Conservation (phyloP, 73 alveolate genomes). For the Tetrahymena borealis region DNA sequence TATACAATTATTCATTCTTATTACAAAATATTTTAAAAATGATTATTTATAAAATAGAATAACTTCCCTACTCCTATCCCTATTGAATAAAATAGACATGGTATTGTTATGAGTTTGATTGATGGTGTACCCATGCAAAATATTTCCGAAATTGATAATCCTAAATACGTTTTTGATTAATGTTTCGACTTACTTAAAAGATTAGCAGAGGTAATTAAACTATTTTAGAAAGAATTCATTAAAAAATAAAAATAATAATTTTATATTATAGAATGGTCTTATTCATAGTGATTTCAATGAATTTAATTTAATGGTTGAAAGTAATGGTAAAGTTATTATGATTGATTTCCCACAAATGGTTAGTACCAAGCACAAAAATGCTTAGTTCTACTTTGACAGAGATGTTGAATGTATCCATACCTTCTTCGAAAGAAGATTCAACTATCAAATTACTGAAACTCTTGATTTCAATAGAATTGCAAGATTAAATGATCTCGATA, state of each 20-base stretch:
- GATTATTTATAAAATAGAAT: slow-evolving; percentile 1
- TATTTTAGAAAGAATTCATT: not conserved
- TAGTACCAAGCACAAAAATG: slow-evolving; percentile 75
- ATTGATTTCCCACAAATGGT: slow-evolving; percentile 97
- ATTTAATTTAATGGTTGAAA: slow-evolving; percentile 79
- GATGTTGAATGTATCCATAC: slow-evolving; percentile 89
- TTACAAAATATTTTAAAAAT: not conserved
- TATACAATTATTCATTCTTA: slow-evolving; percentile 25
- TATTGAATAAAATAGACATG: slow-evolving; percentile 43
- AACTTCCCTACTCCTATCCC: slow-evolving; percentile 21
- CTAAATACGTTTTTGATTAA: slow-evolving; percentile 15
- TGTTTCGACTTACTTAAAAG: not conserved
- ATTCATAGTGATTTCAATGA: slow-evolving; percentile 97
- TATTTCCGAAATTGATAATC: slow-evolving; percentile 10
- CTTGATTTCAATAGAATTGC: slow-evolving; percentile 10
- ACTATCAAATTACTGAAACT: not conserved
- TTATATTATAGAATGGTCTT: slow-evolving; percentile 56
- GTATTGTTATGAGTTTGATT: slow-evolving; percentile 29
- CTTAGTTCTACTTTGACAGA: slow-evolving; percentile 67
- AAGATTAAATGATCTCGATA: slow-evolving; percentile 6
- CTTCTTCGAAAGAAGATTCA: slow-evolving; percentile 73
- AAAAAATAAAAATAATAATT: not conserved
- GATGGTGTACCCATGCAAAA: slow-evolving; percentile 22
- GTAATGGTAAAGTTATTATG: slow-evolving; percentile 75
- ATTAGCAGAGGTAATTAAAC: not conserved